Evolutionary conservation across 441 rosid species (phyloP), one percentile per base, ranked within the genome.

Genomic region (Isatis lusitanica): DNA sequence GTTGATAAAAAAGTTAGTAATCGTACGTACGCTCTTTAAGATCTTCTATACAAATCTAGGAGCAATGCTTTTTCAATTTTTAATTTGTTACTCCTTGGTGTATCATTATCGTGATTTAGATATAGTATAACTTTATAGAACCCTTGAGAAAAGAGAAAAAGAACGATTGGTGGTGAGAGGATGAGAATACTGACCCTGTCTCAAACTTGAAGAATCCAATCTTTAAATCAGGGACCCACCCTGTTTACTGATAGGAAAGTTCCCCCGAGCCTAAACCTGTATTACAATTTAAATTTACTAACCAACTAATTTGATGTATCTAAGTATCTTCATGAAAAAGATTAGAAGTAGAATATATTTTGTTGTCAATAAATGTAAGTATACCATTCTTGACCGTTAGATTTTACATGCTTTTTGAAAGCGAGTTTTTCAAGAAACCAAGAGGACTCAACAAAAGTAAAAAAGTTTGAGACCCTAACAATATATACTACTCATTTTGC

Each of bases 41-140:
- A 70, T 70, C 66, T 66, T 63, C 44, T 28, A 24, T 46, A n/a
- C 79, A 70, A 62, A 68, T 68, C 69, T 68, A 75, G 30, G 46
- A 39, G 48, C 24, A 31, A 18, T 64, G 62, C 72, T 64, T 70
- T 30, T 76, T 56, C 10, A 10, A 10, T 18, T 28, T 9, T 26
- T 13, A 53, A 26, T 26, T 6, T 13, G 48, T 55, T 55, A 55
- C 12, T 44, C 50, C 1, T 28, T 62, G 44, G 74, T 36, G 4
- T 11, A 50, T 53, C 74, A 52, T 63, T 63, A 39, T 18, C 21
- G 15, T 44, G 5, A 36, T 18, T 36, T 36, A 8, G 24, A 53
- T 24, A 15, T 13, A 26, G 3, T 21, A 43, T 43, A 1, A 43
- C 16, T 43, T 15, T 47, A 16, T 17, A 46, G 16, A 18, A 26